Evolutionary conservation across 371 early-diverging fungal genomes (phyloP), one percentile per base, ranked within the genome.

Genomic region (Amoeboradix gromovi): DNA sequence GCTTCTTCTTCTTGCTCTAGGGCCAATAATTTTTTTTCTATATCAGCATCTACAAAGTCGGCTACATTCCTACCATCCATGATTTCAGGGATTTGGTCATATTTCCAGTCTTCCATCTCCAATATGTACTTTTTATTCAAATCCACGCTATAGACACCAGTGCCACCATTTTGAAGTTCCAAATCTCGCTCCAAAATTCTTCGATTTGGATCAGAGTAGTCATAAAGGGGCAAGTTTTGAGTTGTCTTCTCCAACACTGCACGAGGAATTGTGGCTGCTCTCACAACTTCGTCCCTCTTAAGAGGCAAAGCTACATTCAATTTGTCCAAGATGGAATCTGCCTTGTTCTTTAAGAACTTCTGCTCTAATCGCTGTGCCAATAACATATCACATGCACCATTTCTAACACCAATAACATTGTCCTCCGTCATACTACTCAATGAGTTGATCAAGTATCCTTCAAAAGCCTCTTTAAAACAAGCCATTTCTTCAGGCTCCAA

Each of bases 61-160:
- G 92, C 90, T 65, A 99, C 86, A 81, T 99, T 99, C 82, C 94
- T 94, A 74, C 99, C 99, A 75, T 99, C 90, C 84, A 91, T 86
- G 79, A 99, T 91, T 80, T 99, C 99, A 66, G 99, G 99, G 71
- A 99, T 93, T 67, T 80, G 78, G 77, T 98, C 98, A 78, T 98
- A 86, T 79, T 91, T 96, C 94, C 97, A 95, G 31, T 95, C 95
- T 68, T 83, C 84, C 69, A 87, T 77, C 28, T 77, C 83, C 70
- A 94, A 82, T 73, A 84, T 66, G 80, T 96, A 94, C 29, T 71
- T 72, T 70, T 78, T 90, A 80, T 91, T 89, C 72, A 94, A 80
- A 74, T 96, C 88, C 65, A 90, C 84, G 75, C 82, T 91, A 80
- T 85, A 93, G 22, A 96, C 94, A 79, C 97, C 97, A 32, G 96